A percentile compares a stretch with the other conserved stretches of the same genome.
These are phyloP conservation scores for Globisporangium paroecandrum DNA, from an alignment of 352 stramenopile genomes.

Conservation along the genomic window DNA sequence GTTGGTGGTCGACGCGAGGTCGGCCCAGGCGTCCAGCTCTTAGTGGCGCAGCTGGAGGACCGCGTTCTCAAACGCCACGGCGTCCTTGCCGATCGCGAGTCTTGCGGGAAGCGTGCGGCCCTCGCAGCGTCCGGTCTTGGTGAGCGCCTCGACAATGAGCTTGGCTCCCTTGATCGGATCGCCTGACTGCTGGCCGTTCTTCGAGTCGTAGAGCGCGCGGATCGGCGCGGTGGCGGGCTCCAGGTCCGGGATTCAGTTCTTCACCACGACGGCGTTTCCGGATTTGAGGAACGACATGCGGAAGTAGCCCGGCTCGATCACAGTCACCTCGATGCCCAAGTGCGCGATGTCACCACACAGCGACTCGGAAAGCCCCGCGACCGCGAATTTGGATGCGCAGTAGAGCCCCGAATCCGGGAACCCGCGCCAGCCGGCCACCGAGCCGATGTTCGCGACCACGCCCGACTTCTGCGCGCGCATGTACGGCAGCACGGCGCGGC, in stretches of 20 bases:
- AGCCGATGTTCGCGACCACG: constrained; percentile 36
- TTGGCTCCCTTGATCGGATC: constrained; percentile 12
- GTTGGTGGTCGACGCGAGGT: constrained; percentile 24
- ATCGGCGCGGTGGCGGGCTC: constrained; percentile 20
- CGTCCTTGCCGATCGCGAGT: neutral
- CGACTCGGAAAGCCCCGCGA: constrained; percentile 32
- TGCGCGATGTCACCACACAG: constrained; percentile 30
- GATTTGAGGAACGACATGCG: constrained; percentile 30
- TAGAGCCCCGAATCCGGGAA: constrained; percentile 34
- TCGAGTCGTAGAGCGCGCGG: constrained; percentile 2
- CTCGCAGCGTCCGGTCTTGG: constrained; percentile 17
- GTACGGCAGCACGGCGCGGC: constrained; percentile 30
- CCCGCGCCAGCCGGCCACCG: constrained; percentile 25
- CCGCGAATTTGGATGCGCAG: constrained; percentile 38
- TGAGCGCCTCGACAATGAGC: constrained; percentile 19
- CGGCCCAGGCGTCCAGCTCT: constrained; percentile 25
- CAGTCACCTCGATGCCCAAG: constrained; percentile 12
- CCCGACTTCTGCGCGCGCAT: constrained; percentile 32
- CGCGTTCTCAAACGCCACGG: neutral
- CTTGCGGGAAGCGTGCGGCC: neutral
- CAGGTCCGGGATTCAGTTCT: constrained; percentile 24
- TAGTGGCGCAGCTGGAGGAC: constrained; percentile 19
- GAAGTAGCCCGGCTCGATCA: constrained; percentile 36
- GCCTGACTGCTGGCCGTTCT: constrained; percentile 10
- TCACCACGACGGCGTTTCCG: constrained; percentile 19